A percentile compares a stretch with the other conserved stretches of the same genome.
phyloP scores from a whole-genome alignment of 2,329 filamentous ascomycete species.

The Microdochium trichocladiopsis region DNA sequence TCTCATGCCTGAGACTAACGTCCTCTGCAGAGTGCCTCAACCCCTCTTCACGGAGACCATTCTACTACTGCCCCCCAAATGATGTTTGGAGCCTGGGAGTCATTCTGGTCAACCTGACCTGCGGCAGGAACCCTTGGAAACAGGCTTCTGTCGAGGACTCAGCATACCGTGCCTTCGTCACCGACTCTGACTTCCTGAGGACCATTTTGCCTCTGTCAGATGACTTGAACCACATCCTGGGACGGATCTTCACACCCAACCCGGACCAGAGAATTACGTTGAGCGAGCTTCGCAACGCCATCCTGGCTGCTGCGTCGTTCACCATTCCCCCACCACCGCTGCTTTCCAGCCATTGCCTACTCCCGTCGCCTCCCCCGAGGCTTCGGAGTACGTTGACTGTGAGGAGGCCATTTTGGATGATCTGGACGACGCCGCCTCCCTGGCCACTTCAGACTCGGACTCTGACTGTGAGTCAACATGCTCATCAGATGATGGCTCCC shows the following conservation, averaged over 20 bases:
- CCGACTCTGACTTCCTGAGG: constrained; percentile 80
- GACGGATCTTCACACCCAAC: constrained; percentile 80
- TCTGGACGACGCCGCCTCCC: constrained; percentile 33
- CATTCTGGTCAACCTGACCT: constrained; percentile 94
- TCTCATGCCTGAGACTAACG: constrained; percentile 12
- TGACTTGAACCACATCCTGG: constrained; percentile 82
- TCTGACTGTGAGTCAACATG: constrained; percentile 33
- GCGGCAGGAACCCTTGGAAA: constrained; percentile 98
- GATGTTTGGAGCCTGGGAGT: constrained; percentile 98
- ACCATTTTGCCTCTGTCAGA: constrained; percentile 86
- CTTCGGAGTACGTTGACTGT: constrained; percentile 37
- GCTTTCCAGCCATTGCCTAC: constrained; percentile 26
- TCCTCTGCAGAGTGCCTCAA: constrained; percentile 72
- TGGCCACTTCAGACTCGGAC: constrained; percentile 42
- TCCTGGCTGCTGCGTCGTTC: constrained; percentile 70
- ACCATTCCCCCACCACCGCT: constrained; percentile 39
- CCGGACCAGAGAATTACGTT: constrained; percentile 78
- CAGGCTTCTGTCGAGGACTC: constrained; percentile 88
- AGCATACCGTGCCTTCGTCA: constrained; percentile 86
- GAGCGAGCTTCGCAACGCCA: constrained; percentile 68
- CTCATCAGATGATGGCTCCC: constrained; percentile 48
- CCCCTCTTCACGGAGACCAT: constrained; percentile 65
- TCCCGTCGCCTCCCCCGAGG: constrained; percentile 35
- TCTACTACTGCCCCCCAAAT: constrained; percentile 88
- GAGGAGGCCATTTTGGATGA: constrained; percentile 39